These are phyloP conservation scores for Prunus dulcis DNA, from an alignment of 306 rosid genomes.

Conservation along the genomic window DNA sequence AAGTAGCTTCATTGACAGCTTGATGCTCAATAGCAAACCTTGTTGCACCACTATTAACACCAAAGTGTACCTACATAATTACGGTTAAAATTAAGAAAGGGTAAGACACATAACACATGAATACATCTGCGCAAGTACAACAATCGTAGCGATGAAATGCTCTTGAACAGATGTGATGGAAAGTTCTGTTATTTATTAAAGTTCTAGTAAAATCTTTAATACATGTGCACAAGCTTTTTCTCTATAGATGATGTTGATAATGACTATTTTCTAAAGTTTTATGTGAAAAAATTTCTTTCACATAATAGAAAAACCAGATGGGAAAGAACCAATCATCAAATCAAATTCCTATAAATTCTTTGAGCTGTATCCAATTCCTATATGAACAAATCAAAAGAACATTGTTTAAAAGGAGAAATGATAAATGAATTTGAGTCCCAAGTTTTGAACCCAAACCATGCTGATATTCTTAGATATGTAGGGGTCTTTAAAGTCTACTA, in stretches of 20 bases:
- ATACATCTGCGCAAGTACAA: not conserved
- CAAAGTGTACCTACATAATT: constrained; percentile 75
- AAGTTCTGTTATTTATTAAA: not conserved
- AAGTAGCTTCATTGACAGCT: constrained; percentile 93
- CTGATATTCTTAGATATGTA: too few species aligned
- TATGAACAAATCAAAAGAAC: not conserved
- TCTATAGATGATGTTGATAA: not conserved
- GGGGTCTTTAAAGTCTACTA: too few species aligned
- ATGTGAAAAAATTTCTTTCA: too few species aligned
- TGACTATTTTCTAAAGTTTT: too few species aligned
- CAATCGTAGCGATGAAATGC: not conserved
- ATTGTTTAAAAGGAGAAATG: not conserved
- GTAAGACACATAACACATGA: not conserved
- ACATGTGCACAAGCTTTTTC: not conserved
- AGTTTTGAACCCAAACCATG: not conserved
- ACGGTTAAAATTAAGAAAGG: constrained; percentile 10
- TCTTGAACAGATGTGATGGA: not conserved
- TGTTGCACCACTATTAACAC: constrained; percentile 93
- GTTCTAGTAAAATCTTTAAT: too few species aligned
- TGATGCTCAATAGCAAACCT: constrained; percentile 90
- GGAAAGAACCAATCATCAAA: too few species aligned
- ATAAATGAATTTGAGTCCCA: too few species aligned
- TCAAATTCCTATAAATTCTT: too few species aligned
- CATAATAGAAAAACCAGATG: too few species aligned
- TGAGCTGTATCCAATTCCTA: not conserved